Percentiles rank a stretch among this genome's conserved stretches.
Evolutionary conservation across 139 green algal genomes (phyloP).

Genomic region (Chara braunii): DNA sequence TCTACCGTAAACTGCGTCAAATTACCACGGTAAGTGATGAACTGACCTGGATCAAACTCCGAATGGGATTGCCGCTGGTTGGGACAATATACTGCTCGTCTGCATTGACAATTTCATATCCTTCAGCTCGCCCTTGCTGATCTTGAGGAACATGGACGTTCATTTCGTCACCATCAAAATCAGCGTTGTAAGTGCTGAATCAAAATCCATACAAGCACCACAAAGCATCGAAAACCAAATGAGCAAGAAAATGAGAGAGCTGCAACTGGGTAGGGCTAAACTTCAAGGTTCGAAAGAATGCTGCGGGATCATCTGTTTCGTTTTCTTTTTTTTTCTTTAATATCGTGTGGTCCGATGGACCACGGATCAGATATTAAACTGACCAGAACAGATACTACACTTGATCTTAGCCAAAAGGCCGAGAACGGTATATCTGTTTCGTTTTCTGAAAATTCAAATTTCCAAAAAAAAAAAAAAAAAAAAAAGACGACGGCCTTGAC

Average conservation of each 20-base stretch:
- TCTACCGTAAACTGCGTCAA: neutral
- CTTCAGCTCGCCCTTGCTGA: constrained; percentile 76
- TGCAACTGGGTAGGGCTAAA: neutral
- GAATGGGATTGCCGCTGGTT: constrained; percentile 85
- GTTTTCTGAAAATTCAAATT: too few species aligned
- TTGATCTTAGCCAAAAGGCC: too few species aligned
- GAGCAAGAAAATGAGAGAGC: neutral
- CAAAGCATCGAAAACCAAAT: neutral
- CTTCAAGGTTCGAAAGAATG: neutral
- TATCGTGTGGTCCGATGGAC: too few species aligned
- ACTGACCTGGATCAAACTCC: constrained; percentile 80
- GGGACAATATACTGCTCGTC: constrained; percentile 93
- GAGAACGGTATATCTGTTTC: too few species aligned
- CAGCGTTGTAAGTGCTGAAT: constrained; percentile 54
- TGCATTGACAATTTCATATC: constrained; percentile 86
- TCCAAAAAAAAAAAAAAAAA: too few species aligned
- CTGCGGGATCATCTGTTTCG: neutral
- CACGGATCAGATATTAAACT: too few species aligned
- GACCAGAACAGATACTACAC: too few species aligned
- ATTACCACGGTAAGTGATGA: constrained; percentile 3
- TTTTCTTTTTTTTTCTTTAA: too few species aligned
- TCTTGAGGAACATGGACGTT: constrained; percentile 97
- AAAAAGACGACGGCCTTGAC: too few species aligned
- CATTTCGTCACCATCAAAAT: constrained; percentile 99
- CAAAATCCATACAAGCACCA: too few species aligned